Conservation (phyloP, 2,329 filamentous ascomycete species). For the Fusarium sterilihyphosum region DNA sequence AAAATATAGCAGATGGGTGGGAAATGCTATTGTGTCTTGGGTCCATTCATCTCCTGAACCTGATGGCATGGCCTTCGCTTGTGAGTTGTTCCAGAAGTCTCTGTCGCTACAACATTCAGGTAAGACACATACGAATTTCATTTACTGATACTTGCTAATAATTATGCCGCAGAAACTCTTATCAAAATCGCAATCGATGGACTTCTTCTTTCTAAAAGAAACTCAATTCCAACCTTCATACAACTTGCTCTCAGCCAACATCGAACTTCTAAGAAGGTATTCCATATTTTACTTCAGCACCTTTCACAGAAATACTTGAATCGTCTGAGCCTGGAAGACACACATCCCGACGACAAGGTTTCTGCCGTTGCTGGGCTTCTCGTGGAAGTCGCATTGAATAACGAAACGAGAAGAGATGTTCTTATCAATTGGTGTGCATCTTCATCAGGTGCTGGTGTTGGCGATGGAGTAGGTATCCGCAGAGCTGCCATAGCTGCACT, state of each 20-base stretch:
- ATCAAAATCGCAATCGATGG: conserved; percentile 49
- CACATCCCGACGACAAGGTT: conserved; percentile 52
- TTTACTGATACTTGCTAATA: not conserved
- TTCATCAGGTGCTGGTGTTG: conserved; percentile 71
- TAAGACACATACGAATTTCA: conserved; percentile 46
- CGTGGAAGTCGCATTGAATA: conserved; percentile 57
- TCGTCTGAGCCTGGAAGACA: conserved; percentile 46
- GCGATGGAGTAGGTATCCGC: conserved; percentile 71
- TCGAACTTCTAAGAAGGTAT: conserved; percentile 41
- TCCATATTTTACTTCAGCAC: conserved; percentile 48
- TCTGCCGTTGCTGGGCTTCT: conserved; percentile 69
- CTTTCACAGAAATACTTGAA: conserved; percentile 59
- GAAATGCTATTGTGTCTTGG: conserved; percentile 66
- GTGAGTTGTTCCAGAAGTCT: conserved; percentile 65
- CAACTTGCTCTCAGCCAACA: conserved; percentile 45
- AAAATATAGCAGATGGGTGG: conserved; percentile 77
- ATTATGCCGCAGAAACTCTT: conserved; percentile 51
- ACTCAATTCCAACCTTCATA: conserved; percentile 40
- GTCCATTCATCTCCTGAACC: conserved; percentile 46
- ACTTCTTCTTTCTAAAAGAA: conserved; percentile 49
- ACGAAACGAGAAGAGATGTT: conserved; percentile 60
- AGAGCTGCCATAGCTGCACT: conserved; percentile 72
- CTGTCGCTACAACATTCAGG: conserved; percentile 79
- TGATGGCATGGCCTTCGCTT: conserved; percentile 54
- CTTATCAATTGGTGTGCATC: conserved; percentile 73